Conservation (phyloP, 2,329 filamentous ascomycete species). For the Colletotrichum sp. region DNA sequence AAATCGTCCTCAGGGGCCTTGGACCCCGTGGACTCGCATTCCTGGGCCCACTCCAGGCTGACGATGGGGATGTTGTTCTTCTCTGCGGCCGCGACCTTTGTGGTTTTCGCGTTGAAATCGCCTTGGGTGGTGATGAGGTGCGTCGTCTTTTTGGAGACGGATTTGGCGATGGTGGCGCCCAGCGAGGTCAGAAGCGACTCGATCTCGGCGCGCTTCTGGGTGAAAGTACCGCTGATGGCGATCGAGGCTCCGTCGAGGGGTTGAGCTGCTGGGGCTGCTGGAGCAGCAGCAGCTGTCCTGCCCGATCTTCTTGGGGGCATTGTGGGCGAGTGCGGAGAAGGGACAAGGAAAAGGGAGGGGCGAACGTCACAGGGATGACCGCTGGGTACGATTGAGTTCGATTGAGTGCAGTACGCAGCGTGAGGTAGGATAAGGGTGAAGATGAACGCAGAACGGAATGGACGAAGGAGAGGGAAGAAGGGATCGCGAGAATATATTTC, state of each 20-base stretch:
- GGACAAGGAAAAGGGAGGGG: neutral
- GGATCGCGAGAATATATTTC: neutral
- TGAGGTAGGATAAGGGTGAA: neutral
- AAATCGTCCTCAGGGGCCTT: constrained; percentile 40
- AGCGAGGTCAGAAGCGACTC: constrained; percentile 51
- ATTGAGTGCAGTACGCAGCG: neutral
- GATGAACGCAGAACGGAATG: neutral
- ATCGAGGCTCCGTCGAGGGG: constrained; percentile 56
- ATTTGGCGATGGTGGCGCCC: constrained; percentile 53
- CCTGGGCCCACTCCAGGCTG: constrained; percentile 64
- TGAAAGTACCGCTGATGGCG: constrained; percentile 66
- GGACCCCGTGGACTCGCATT: constrained; percentile 51
- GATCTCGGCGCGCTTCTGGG: constrained; percentile 53
- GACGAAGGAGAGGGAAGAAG: neutral
- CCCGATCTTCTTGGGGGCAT: constrained; percentile 19
- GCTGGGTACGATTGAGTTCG: neutral
- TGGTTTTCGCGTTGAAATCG: constrained; percentile 54
- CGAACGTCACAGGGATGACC: neutral
- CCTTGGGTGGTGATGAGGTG: constrained; percentile 62
- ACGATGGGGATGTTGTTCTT: constrained; percentile 59
- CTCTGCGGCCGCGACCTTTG: constrained; percentile 57
- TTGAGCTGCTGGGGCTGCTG: neutral
- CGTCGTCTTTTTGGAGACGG: constrained; percentile 56
- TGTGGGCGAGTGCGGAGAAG: constrained; percentile 1
- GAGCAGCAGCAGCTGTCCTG: neutral